phyloP scores from a whole-genome alignment of 2,329 filamentous ascomycete genomes.

The Aspergillus jensenii region DNA sequence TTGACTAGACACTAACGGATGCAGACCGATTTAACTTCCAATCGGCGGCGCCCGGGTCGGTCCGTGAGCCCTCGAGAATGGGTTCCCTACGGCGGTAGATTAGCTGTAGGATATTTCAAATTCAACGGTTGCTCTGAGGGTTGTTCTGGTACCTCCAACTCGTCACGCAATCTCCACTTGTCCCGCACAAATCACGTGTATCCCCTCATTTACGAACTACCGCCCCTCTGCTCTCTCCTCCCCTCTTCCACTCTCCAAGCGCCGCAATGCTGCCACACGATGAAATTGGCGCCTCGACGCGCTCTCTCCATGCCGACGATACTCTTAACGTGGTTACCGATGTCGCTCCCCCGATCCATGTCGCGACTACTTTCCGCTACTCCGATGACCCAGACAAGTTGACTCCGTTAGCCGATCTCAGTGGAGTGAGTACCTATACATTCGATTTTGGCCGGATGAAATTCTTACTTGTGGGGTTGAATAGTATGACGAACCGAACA shows the following conservation, averaged over 20 bases:
- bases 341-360: slow-evolving; percentile 84
- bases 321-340: slow-evolving; percentile 70
- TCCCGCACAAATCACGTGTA: slow-evolving; percentile 8
- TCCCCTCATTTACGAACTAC: background rate
- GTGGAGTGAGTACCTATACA: slow-evolving; percentile 51
- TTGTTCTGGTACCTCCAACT: background rate
- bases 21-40: slow-evolving; percentile 41
- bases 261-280: slow-evolving; percentile 26
- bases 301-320: slow-evolving; percentile 81
- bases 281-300: slow-evolving; percentile 57
- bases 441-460: background rate
- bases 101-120: background rate
- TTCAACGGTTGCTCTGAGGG: background rate
- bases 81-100: slow-evolving; percentile 40
- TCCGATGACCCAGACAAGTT: slow-evolving; percentile 67
- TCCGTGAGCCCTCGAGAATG: slow-evolving; percentile 41
- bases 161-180: background rate
- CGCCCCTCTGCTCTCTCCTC: background rate
- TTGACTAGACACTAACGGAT: slow-evolving; percentile 6
- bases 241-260: background rate
- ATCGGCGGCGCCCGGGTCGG: slow-evolving; percentile 37
- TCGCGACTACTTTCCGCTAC: slow-evolving; percentile 91
- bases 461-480: background rate
- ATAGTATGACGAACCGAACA: slow-evolving; percentile 23
- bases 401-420: slow-evolving; percentile 46